Evolutionary conservation across 2,329 filamentous ascomycete genomes (phyloP).

Genomic region (Cladophialophora immunda): DNA sequence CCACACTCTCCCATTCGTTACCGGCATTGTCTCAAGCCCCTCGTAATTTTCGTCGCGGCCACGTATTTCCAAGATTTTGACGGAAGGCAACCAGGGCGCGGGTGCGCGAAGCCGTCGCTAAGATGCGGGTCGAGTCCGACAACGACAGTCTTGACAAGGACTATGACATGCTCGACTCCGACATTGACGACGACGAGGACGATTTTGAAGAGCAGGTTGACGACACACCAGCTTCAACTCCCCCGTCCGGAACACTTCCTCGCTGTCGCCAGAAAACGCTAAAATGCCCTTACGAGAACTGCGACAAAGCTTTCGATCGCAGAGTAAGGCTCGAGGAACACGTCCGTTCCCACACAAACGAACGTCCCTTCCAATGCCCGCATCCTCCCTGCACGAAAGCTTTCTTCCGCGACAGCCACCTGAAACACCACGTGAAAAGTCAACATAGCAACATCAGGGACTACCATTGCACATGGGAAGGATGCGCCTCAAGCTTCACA

Average conservation of each 20-base stretch:
- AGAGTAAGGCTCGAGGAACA: slow-evolving; percentile 83
- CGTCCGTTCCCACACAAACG: slow-evolving; percentile 83
- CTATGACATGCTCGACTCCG: slow-evolving; percentile 37
- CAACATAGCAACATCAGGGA: slow-evolving; percentile 76
- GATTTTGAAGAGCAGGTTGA: slow-evolving; percentile 23
- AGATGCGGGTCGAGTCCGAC: slow-evolving; percentile 38
- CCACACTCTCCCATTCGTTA: slow-evolving; percentile 26
- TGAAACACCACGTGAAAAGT: slow-evolving; percentile 84
- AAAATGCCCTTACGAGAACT: slow-evolving; percentile 76
- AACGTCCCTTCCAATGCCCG: slow-evolving; percentile 78
- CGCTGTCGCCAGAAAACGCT: slow-evolving; percentile 80
- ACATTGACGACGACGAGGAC: slow-evolving; percentile 33
- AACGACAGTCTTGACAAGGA: slow-evolving; percentile 34
- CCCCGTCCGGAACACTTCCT: slow-evolving; percentile 36
- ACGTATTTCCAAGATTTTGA: slow-evolving; percentile 13
- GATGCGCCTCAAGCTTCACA: slow-evolving; percentile 81
- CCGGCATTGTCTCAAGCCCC: slow-evolving; percentile 5
- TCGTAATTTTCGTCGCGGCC: slow-evolving; percentile 24
- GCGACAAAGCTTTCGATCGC: slow-evolving; percentile 85
- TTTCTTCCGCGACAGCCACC: slow-evolving; percentile 85
- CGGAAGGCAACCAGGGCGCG: slow-evolving; percentile 19
- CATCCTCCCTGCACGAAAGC: slow-evolving; percentile 78
- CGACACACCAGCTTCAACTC: slow-evolving; percentile 40
- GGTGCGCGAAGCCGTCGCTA: slow-evolving; percentile 20
- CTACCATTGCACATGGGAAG: slow-evolving; percentile 74